Evolutionary conservation across 2,329 filamentous ascomycete species (phyloP).

Genomic region (Seiridium cupressi): DNA sequence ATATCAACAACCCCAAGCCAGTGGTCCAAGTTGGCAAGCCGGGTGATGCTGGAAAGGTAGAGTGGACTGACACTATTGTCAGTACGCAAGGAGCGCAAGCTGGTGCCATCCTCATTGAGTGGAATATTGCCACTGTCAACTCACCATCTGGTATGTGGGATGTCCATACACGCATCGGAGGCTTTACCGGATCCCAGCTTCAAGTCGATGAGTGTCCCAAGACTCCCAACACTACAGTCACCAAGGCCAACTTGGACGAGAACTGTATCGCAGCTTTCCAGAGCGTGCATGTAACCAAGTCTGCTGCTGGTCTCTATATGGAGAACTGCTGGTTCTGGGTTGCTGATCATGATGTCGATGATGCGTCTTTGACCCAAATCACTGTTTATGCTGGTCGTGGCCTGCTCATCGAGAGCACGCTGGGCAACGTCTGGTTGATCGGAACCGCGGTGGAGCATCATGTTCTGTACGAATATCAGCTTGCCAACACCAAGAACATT

Average conservation of each 20-base stretch:
- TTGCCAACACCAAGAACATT: slow-evolving; percentile 57
- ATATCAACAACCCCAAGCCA: slow-evolving; percentile 50
- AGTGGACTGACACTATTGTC: slow-evolving; percentile 64
- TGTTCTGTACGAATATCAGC: slow-evolving; percentile 67
- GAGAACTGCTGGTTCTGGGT: slow-evolving; percentile 45
- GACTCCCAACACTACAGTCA: slow-evolving; percentile 27
- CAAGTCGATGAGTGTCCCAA: slow-evolving; percentile 63
- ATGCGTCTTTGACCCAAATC: slow-evolving; percentile 39
- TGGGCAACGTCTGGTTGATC: slow-evolving; percentile 56
- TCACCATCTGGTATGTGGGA: slow-evolving; percentile 66
- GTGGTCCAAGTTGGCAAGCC: slow-evolving; percentile 56
- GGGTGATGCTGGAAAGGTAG: slow-evolving; percentile 56
- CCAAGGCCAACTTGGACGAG: slow-evolving; percentile 14
- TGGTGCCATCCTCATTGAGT: slow-evolving; percentile 63
- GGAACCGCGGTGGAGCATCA: slow-evolving; percentile 67
- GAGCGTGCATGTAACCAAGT: slow-evolving; percentile 39
- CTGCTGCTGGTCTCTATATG: slow-evolving; percentile 35
- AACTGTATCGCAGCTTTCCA: slow-evolving; percentile 41
- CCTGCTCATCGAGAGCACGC: slow-evolving; percentile 42
- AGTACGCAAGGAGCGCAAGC: slow-evolving; percentile 56
- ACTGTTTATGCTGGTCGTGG: slow-evolving; percentile 50
- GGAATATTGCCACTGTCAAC: slow-evolving; percentile 48
- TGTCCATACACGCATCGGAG: slow-evolving; percentile 73
- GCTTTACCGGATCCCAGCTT: slow-evolving; percentile 67
- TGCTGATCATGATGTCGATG: slow-evolving; percentile 51